Conservation (phyloP, 2,329 filamentous ascomycete species). For the Lecanoromycetidae sp. region DNA sequence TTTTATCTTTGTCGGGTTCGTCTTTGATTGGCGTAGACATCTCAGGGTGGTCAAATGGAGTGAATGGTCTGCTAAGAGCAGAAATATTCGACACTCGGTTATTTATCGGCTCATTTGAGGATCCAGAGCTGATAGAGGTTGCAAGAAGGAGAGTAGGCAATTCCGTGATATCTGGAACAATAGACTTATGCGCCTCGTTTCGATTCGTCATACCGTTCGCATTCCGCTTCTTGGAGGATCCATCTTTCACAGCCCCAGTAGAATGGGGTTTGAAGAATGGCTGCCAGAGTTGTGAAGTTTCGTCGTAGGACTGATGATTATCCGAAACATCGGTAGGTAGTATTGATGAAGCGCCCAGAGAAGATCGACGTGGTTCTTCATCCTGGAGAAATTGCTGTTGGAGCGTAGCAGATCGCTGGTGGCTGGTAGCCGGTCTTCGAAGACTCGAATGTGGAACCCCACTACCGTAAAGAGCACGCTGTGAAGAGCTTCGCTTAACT, state of each 20-base stretch:
- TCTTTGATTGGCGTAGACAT: not conserved
- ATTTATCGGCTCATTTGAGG: constrained; percentile 19
- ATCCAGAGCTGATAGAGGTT: constrained; percentile 24
- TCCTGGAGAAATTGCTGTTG: constrained; percentile 29
- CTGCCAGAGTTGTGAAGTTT: constrained; percentile 13
- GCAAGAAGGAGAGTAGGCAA: constrained; percentile 40
- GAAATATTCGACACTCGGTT: constrained; percentile 11
- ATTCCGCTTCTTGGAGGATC: constrained; percentile 14
- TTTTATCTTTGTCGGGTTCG: not conserved
- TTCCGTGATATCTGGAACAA: constrained; percentile 33
- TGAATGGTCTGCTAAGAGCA: constrained; percentile 12
- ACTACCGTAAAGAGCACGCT: constrained; percentile 30
- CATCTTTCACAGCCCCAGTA: constrained; percentile 3
- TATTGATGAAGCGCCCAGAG: constrained; percentile 7
- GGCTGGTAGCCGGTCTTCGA: constrained; percentile 50
- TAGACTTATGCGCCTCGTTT: constrained; percentile 29
- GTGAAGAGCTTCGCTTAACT: constrained; percentile 48
- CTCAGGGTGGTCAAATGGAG: constrained; percentile 5
- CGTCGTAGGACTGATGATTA: constrained; percentile 8
- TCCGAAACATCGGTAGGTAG: constrained; percentile 11
- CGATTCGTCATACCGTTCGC: constrained; percentile 8
- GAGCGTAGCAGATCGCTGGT: constrained; percentile 46
- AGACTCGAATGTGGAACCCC: constrained; percentile 32
- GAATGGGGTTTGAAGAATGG: constrained; percentile 15
- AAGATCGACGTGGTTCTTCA: constrained; percentile 3